Conservation (phyloP, 768 basidiomycete species). For the Coprinopsis sp. region DNA sequence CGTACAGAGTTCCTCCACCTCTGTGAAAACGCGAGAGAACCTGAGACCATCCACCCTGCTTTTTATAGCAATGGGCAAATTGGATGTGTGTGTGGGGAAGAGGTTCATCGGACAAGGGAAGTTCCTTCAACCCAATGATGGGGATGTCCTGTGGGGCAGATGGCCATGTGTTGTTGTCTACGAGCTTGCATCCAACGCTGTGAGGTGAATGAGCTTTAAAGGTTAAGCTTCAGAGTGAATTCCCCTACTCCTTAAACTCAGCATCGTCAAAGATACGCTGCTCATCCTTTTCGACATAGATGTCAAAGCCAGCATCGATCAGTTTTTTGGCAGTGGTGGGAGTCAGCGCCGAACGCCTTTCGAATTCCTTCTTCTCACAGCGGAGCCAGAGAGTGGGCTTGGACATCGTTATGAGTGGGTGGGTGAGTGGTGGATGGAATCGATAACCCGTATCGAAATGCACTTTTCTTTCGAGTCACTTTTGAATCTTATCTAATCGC, state of each 20-base stretch:
- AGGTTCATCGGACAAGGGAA: conserved; percentile 77
- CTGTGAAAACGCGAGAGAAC: conserved; percentile 81
- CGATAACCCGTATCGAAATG: no score
- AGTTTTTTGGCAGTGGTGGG: conserved; percentile 87
- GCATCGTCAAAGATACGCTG: conserved; percentile 92
- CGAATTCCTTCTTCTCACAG: conserved; percentile 95
- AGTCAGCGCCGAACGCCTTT: conserved; percentile 88
- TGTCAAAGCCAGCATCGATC: conserved; percentile 84
- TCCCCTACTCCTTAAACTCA: conserved; percentile 86
- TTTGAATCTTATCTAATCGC: conserved; percentile 9
- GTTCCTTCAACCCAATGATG: conserved; percentile 95
- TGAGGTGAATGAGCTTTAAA: conserved; percentile 23
- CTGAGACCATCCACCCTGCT: conserved; percentile 87
- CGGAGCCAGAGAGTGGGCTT: conserved; percentile 78
- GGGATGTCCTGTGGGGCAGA: conserved; percentile 66
- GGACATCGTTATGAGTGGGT: conserved; percentile 37
- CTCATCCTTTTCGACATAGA: conserved; percentile 88
- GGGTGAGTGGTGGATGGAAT: neutral
- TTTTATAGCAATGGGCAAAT: conserved; percentile 97
- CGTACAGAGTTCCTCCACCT: conserved; percentile 85
- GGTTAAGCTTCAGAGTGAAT: conserved; percentile 4
- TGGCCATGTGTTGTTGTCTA: conserved; percentile 86
- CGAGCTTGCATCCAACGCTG: conserved; percentile 88
- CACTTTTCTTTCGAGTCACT: neutral
- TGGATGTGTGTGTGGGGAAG: conserved; percentile 94